Base-by-base conservation (phyloP, 2,329 filamentous ascomycete genomes). In the Colletotrichum sp. region DNA sequence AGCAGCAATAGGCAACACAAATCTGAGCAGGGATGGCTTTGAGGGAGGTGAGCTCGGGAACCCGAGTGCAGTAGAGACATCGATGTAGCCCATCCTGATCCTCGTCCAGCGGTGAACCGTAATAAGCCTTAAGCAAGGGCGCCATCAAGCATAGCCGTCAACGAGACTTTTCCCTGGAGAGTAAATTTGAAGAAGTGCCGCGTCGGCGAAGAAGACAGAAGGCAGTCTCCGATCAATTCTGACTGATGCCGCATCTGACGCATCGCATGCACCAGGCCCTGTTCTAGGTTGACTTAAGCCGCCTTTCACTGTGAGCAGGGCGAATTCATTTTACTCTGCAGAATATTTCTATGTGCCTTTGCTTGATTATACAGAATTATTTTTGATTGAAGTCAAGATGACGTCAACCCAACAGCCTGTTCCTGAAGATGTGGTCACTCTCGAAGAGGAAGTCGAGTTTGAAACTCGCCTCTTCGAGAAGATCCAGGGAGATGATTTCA, bases 401-500 rank as follows among this genome's bases (percentile, higher is more conserved):
- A 4, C 62, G 12, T 64, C 62, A 1, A 26, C 7, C 10, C 62
- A 18, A 64, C 8, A 34, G 12, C 32, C 4, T 39, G 1, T 15
- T 21, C 32, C 12, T 16, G 18, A 1, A 12, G 32, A 39, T 26
- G 60, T 6, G 1, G 1, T 3, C 5, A 4, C 2, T 26, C 32
- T 64, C 60, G 60, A 36, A 34, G 60, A 63, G 12, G 60, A 64
- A 64, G n/a, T 4, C 1, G 32, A 18, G 18, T 64, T 64, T 15
- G 62, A 64, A 18, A 26, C 32, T 10, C 62, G 62, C 32, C n/a
- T 64, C 32, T 64, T 64, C 30, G 21, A 64, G 32, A 64, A 64
- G 21, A 64, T 64, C n/a, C 69, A 67, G 15, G 62, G 69, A 10
- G 60, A 32, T 9, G 69, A 67, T 9, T 71, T 71, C 62, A 67